A percentile compares a stretch with the other conserved stretches of the same genome.
phyloP scores from a whole-genome alignment of 2,329 filamentous ascomycete species.

The Fonsecaea pugnacius region DNA sequence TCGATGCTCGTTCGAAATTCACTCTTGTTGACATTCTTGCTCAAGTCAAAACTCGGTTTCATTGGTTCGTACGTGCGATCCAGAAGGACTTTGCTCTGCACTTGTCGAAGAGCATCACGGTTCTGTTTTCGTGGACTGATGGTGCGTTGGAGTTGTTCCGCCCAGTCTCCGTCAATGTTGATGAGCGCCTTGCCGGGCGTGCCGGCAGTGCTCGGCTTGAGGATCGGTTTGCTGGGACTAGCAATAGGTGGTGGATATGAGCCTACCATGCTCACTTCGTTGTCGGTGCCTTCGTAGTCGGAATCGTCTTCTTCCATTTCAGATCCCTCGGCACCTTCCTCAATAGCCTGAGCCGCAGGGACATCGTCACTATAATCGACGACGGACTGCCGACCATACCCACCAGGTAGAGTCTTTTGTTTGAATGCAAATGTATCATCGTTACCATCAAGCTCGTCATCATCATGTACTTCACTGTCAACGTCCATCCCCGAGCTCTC shows the following conservation, averaged over 20 bases:
- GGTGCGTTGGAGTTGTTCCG: conserved; percentile 88
- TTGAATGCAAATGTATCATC: conserved; percentile 63
- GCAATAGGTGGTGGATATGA: conserved; percentile 68
- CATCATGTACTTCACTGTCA: conserved; percentile 38
- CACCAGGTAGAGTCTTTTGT: conserved; percentile 69
- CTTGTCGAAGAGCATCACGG: conserved; percentile 71
- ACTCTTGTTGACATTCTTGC: conserved; percentile 48
- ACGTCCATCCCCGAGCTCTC: conserved; percentile 37
- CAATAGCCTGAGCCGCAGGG: conserved; percentile 75
- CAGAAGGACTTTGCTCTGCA: conserved; percentile 63
- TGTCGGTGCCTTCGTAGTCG: conserved; percentile 54
- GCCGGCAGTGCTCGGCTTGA: conserved; percentile 39
- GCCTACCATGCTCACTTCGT: conserved; percentile 83
- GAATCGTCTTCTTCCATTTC: conserved; percentile 66
- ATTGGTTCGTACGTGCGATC: conserved; percentile 47
- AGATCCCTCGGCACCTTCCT: conserved; percentile 73
- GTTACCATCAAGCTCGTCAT: conserved; percentile 47
- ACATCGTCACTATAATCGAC: conserved; percentile 65
- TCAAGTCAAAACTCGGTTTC: conserved; percentile 22
- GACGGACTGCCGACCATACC: conserved; percentile 70
- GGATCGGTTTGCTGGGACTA: conserved; percentile 31
- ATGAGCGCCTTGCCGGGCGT: conserved; percentile 61
- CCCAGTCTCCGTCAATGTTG: conserved; percentile 79
- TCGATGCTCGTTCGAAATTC: conserved; percentile 89
- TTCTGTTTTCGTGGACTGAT: conserved; percentile 93